These are phyloP conservation scores for Marchantia paleacea DNA, from an alignment of 225 moss, liverwort and hornwort genomes.

Conservation along the genomic window DNA sequence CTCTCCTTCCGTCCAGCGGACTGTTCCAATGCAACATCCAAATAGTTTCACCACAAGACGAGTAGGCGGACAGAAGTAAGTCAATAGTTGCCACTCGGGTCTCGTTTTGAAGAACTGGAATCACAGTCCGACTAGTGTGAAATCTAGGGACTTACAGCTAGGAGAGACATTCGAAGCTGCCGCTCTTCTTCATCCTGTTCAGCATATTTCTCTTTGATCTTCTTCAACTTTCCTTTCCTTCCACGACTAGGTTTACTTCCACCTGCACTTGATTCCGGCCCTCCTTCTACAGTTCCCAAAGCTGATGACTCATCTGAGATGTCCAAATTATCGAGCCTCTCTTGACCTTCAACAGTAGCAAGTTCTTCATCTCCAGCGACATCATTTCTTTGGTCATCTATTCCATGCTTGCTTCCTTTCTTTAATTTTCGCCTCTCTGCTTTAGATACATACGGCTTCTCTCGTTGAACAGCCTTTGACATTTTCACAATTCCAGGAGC, in stretches of 20 bases:
- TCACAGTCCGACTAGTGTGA: background rate
- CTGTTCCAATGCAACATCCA: slow-evolving; percentile 28
- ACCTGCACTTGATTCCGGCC: slow-evolving; percentile 26
- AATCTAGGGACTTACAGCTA: slow-evolving; percentile 54
- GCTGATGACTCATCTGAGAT: slow-evolving; percentile 27
- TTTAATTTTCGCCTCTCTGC: slow-evolving; percentile 56
- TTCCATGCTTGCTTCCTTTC: slow-evolving; percentile 59
- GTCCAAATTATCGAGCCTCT: slow-evolving; percentile 6
- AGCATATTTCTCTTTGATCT: slow-evolving; percentile 85
- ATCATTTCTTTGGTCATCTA: slow-evolving; percentile 39
- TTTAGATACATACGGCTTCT: slow-evolving; percentile 77
- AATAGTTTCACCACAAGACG: background rate
- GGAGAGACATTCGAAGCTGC: slow-evolving; percentile 71
- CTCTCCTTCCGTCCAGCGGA: slow-evolving; percentile 71
- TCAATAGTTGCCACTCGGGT: background rate
- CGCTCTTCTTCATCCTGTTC: slow-evolving; percentile 96
- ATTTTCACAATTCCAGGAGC: slow-evolving; percentile 16
- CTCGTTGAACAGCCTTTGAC: slow-evolving; percentile 53
- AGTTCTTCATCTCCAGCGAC: slow-evolving; percentile 27
- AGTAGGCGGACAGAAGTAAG: background rate
- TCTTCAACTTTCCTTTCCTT: slow-evolving; percentile 81
- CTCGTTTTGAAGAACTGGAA: background rate
- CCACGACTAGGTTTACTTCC: slow-evolving; percentile 70
- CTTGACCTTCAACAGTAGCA: slow-evolving; percentile 24
- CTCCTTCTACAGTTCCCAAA: slow-evolving; percentile 42